These are phyloP conservation scores for Trifolium subterraneum DNA, from an alignment of 306 rosid species.

Conservation along the genomic window DNA sequence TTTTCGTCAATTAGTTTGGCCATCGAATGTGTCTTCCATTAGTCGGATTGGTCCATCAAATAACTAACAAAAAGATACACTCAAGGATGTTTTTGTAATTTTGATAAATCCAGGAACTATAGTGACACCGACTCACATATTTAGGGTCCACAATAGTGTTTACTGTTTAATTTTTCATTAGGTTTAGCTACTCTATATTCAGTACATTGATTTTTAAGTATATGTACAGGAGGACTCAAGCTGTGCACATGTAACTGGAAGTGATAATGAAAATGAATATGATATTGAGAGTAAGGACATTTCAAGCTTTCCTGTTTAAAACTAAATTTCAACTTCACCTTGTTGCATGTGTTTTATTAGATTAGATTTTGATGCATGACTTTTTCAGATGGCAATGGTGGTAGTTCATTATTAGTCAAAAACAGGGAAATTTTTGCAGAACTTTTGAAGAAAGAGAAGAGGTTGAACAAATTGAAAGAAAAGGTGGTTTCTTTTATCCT, in stretches of 20 bases:
- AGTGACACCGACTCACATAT: not conserved
- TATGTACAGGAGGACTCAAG: constrained; percentile 76
- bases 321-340: not conserved
- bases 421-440: constrained; percentile 61
- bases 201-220: constrained; percentile 36
- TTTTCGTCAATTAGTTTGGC: not conserved
- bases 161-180: constrained; percentile 1
- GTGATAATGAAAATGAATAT: constrained; percentile 53
- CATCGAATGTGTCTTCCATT: not conserved
- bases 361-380: constrained; percentile 35
- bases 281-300: constrained; percentile 53
- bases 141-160: not conserved
- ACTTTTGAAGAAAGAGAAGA: constrained; percentile 61
- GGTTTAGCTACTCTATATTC: constrained; percentile 25
- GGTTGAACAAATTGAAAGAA: constrained; percentile 66
- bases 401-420: constrained; percentile 54
- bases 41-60: not conserved
- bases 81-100: not conserved
- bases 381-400: constrained; percentile 55
- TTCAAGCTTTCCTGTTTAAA: constrained; percentile 31
- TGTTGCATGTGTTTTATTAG: constrained; percentile 6
- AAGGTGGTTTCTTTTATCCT: constrained; percentile 59
- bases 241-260: constrained; percentile 38
- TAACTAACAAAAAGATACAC: not conserved
- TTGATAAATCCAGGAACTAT: not conserved